phyloP scores from a whole-genome alignment of 805 yeast genomes.

The Ogataea paradorogensis region DNA sequence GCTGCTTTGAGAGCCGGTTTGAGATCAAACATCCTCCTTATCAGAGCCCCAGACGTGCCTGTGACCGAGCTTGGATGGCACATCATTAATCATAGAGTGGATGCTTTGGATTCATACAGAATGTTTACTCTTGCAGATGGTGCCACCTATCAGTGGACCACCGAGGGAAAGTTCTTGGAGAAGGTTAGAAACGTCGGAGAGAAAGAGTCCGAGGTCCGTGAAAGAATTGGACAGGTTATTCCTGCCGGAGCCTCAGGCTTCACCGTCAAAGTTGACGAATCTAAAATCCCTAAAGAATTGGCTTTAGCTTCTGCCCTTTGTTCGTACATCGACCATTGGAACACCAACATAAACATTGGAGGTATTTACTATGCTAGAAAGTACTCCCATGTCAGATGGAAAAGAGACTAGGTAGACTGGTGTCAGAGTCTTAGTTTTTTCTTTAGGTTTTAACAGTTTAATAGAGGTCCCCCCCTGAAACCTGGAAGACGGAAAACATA shows the following conservation, averaged over 20 bases:
- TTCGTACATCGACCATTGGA: conserved; percentile 67
- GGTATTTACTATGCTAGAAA: conserved; percentile 60
- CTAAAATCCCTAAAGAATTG: conserved; percentile 54
- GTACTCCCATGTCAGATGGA: conserved; percentile 51
- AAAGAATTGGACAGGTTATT: conserved; percentile 56
- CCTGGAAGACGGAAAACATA: too few relatives aligned
- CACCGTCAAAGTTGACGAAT: conserved; percentile 51
- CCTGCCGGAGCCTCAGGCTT: conserved; percentile 56
- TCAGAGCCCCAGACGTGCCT: conserved; percentile 48
- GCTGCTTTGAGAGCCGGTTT: conserved; percentile 60
- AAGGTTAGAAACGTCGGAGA: conserved; percentile 58
- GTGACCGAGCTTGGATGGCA: conserved; percentile 65
- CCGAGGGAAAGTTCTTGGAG: conserved; percentile 55
- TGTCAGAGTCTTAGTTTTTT: conserved; percentile 5
- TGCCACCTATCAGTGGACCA: conserved; percentile 62
- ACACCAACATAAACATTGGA: conserved; percentile 57
- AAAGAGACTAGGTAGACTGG: conserved; percentile 39
- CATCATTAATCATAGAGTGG: conserved; percentile 55
- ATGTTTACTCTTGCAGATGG: conserved; percentile 62
- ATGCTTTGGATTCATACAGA: conserved; percentile 58
- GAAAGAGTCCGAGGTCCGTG: conserved; percentile 60
- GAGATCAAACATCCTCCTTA: conserved; percentile 55
- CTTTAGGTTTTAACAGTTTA: conserved; percentile 10
- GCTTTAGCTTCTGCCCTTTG: conserved; percentile 59
- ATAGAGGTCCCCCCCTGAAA: conserved; percentile 17